phyloP scores from a whole-genome alignment of 306 rosid species.

The Parietaria judaica region DNA sequence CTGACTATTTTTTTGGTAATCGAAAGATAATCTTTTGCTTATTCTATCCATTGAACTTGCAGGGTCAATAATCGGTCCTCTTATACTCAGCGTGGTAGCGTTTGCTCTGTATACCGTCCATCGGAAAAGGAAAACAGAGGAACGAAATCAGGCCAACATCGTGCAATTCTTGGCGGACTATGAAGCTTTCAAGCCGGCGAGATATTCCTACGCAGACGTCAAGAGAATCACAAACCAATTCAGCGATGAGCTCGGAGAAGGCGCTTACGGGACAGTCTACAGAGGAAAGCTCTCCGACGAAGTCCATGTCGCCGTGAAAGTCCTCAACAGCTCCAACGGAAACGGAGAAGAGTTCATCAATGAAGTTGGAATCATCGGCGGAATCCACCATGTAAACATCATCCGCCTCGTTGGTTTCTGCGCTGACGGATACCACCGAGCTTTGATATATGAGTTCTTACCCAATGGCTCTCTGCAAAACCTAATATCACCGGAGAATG shows the following conservation, averaged over 20 bases:
- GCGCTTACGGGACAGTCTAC: slow-evolving; percentile 1
- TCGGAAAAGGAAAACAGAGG: background rate
- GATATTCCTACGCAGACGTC: slow-evolving; percentile 26
- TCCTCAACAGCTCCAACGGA: slow-evolving; percentile 13
- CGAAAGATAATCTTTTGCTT: background rate
- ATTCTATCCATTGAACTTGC: background rate
- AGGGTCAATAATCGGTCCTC: background rate
- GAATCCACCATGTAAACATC: slow-evolving; percentile 30
- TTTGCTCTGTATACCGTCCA: background rate
- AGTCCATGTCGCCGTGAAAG: background rate
- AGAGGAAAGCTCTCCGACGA: background rate
- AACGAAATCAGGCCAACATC: slow-evolving; percentile 17
- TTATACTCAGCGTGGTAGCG: background rate
- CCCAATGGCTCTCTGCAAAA: slow-evolving; percentile 32
- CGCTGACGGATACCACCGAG: slow-evolving; percentile 4
- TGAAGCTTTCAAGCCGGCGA: slow-evolving; percentile 20
- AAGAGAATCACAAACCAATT: slow-evolving; percentile 29
- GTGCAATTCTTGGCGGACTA: slow-evolving; percentile 11
- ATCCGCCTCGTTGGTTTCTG: slow-evolving; percentile 22
- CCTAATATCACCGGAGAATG: slow-evolving; percentile 17
- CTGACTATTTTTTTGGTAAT: background rate
- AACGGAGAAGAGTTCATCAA: slow-evolving; percentile 37
- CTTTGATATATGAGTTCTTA: slow-evolving; percentile 12
- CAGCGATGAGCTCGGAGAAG: slow-evolving; percentile 22
- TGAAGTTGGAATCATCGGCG: slow-evolving; percentile 30